These are phyloP conservation scores for Macrolepiota albuminosa DNA, from an alignment of 768 basidiomycete genomes.

Conservation along the genomic window DNA sequence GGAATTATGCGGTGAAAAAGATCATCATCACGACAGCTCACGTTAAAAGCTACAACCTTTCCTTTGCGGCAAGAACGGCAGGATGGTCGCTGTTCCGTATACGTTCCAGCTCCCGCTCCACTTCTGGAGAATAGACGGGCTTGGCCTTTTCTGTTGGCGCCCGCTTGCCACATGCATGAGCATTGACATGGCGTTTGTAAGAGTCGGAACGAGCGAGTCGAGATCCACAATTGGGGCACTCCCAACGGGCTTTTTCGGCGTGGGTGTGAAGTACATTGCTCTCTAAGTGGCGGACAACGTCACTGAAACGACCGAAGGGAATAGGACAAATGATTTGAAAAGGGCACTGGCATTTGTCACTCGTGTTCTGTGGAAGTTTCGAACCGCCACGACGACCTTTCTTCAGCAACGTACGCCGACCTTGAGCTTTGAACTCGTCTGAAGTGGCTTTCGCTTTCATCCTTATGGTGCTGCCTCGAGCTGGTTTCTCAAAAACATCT, in stretches of 20 bases:
- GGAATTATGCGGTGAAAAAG: background rate
- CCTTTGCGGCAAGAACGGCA: slow-evolving; percentile 1
- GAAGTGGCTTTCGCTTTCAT: background rate
- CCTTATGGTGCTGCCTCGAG: background rate
- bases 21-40: background rate
- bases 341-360: background rate
- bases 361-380: background rate
- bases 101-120: background rate
- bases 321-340: background rate
- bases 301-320: background rate
- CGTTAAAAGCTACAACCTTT: background rate
- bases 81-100: slow-evolving; percentile 5
- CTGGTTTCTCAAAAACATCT: background rate
- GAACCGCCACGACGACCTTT: background rate
- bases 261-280: slow-evolving; percentile 4
- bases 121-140: slow-evolving; percentile 2
- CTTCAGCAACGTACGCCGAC: background rate
- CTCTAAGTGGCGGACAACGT: slow-evolving; percentile 6
- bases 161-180: slow-evolving; percentile 5
- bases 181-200: background rate
- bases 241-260: background rate
- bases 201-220: slow-evolving; percentile 4
- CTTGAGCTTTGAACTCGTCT: background rate
- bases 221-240: background rate
- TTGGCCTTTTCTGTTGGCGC: background rate